Evolutionary conservation across 495 filamentous ascomycete species (phyloP), one percentile per base, ranked within the genome.

Genomic region (Neurospora discreta): DNA sequence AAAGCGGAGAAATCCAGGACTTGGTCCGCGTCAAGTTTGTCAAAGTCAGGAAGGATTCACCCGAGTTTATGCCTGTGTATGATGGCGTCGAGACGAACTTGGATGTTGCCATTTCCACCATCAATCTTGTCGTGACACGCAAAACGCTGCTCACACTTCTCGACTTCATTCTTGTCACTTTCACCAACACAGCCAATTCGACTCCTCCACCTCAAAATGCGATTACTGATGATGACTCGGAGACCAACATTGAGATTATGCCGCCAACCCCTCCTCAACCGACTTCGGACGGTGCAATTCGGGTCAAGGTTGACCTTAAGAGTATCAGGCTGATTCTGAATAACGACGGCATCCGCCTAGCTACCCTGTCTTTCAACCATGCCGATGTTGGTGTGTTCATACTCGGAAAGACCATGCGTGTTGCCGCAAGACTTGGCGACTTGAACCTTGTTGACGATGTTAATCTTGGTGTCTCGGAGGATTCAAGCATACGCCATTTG

Each of bases 241-340:
- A 80, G 52, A 76, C 82, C 70, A 80, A 81, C 26, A 77, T 83
- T 70, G 80, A 71, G 10, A 70, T 82, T 18, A 77, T 79, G 30
- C 79, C 79, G 3, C 72, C 80, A 5, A 70, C 82, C 10, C 67
- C 72, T 30, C 70, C 77, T 13, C 80, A 80, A 46, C 81, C 81
- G 67, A 70, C 71, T 40, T 76, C 79, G 52, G 44, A 81, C 42
- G 84, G 84, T 40, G 78, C 83, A 18, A 84, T 89, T 71, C 81
- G 87, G 69, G 94, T 99, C 82, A 97, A 97, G 82, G 89, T 96
- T 33, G 90, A 97, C 71, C 82, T 99, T 60, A 93, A 97, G 82
- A 95, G 92, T 83, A 96, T 99, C 76, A 87, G 91, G 16, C 85
- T 98, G 68, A 94, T 99, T 74, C 87, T 99, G n/a, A 99, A 99